Percentiles rank a stretch among this genome's conserved stretches.
phyloP scores from a whole-genome alignment of 2,329 filamentous ascomycete species.

The Endothia cerciana region DNA sequence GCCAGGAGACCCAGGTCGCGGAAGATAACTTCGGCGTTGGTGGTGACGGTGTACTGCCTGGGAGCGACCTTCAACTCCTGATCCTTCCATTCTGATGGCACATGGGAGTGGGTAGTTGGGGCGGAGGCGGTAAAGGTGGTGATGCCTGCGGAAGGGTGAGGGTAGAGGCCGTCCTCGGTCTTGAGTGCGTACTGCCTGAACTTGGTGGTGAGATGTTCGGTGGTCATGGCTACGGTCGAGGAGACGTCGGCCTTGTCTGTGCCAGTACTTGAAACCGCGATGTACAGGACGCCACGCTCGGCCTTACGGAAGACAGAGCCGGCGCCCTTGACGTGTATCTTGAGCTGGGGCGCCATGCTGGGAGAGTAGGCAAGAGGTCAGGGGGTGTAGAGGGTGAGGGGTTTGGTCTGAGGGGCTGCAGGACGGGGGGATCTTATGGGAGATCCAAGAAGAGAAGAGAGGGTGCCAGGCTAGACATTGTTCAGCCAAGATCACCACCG shows the following conservation, averaged over 20 bases:
- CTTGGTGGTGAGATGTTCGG: constrained; percentile 22
- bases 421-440: not conserved
- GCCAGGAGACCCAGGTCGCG: constrained; percentile 30
- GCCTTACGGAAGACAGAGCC: constrained; percentile 31
- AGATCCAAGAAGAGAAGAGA: not conserved
- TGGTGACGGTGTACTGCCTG: constrained; percentile 23
- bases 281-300: constrained; percentile 31
- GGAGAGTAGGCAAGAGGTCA: not conserved
- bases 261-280: constrained; percentile 21
- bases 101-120: constrained; percentile 21
- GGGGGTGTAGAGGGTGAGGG: not conserved
- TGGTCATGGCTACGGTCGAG: constrained; percentile 20
- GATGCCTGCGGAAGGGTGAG: constrained; percentile 31
- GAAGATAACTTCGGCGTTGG: constrained; percentile 30
- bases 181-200: constrained; percentile 30
- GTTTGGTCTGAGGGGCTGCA: not conserved
- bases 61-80: constrained; percentile 1
- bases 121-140: constrained; percentile 31
- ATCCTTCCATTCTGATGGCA: constrained; percentile 1
- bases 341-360: constrained; percentile 28
- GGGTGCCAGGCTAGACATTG: not conserved
- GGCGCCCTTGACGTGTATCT: constrained; percentile 30
- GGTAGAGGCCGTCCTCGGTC: constrained; percentile 26
- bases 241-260: constrained; percentile 23
- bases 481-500: not conserved